These are phyloP conservation scores for Cyberlindnera amylophila DNA, from an alignment of 805 yeast species.

Conservation along the genomic window DNA sequence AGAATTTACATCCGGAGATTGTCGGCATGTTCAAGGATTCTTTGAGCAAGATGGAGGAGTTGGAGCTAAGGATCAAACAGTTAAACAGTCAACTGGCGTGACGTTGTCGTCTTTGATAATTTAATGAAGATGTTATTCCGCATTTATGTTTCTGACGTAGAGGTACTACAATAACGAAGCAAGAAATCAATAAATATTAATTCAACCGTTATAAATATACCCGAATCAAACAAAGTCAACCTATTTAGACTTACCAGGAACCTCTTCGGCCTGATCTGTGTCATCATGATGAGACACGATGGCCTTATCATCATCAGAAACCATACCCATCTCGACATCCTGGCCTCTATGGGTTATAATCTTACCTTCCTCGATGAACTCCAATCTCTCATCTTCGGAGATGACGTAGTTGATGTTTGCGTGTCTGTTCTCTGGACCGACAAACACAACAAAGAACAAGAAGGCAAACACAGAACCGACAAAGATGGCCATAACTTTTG, in stretches of 20 bases:
- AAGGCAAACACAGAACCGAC: slow-evolving; percentile 59
- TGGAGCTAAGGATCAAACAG: slow-evolving; percentile 22
- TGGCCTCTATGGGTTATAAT: slow-evolving; percentile 19
- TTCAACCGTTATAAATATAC: background rate
- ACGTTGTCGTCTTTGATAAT: background rate
- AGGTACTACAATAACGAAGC: too few relatives aligned
- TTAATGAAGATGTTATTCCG: too few relatives aligned
- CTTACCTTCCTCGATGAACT: slow-evolving; percentile 24
- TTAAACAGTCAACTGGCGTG: background rate
- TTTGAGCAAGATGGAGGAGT: slow-evolving; percentile 41
- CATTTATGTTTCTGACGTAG: too few relatives aligned
- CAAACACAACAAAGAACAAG: slow-evolving; percentile 43
- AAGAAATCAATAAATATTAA: background rate
- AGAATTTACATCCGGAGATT: slow-evolving; percentile 40
- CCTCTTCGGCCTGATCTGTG: background rate
- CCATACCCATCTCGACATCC: slow-evolving; percentile 14
- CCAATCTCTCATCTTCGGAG: slow-evolving; percentile 22
- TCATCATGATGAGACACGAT: slow-evolving; percentile 3
- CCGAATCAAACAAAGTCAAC: too few relatives aligned
- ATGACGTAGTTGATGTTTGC: slow-evolving; percentile 26
- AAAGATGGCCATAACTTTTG: slow-evolving; percentile 62
- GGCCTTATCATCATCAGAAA: slow-evolving; percentile 12
- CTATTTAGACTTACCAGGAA: background rate
- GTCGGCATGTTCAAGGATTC: slow-evolving; percentile 56
- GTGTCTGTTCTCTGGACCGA: slow-evolving; percentile 59